These are phyloP conservation scores for Sporothrix luriei DNA, from an alignment of 2,329 filamentous ascomycete species.

Conservation along the genomic window DNA sequence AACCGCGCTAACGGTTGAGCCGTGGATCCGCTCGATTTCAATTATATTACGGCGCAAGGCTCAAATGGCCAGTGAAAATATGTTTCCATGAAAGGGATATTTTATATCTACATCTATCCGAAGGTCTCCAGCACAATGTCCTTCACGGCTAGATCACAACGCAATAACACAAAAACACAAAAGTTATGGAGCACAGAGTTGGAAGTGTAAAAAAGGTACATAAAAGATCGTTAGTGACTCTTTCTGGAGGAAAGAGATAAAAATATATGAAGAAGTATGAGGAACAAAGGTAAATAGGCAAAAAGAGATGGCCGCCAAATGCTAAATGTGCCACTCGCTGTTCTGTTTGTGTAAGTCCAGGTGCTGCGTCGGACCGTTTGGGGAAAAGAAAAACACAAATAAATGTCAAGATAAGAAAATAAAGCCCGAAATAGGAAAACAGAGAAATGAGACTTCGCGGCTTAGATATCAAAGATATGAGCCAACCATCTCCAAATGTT, in stretches of 20 bases:
- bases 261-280: constrained; percentile 17
- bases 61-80: too few relatives aligned
- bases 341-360: background rate
- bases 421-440: background rate
- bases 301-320: constrained; percentile 23
- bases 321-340: constrained; percentile 13
- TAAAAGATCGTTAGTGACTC: constrained; percentile 33
- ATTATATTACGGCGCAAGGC: too few relatives aligned
- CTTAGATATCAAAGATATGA: constrained; percentile 22
- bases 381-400: constrained; percentile 23
- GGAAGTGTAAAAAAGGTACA: constrained; percentile 22
- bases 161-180: background rate
- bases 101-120: background rate
- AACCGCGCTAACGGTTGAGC: constrained; percentile 1
- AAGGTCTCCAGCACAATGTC: too few relatives aligned
- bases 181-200: background rate
- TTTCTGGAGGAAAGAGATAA: constrained; percentile 3
- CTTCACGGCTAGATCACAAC: too few relatives aligned
- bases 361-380: constrained; percentile 19
- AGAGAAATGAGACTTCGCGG: background rate
- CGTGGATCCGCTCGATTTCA: background rate
- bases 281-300: background rate
- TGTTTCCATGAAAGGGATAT: background rate
- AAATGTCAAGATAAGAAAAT: constrained; percentile 26
- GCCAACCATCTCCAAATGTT: constrained; percentile 4